A percentile compares a stretch with the other conserved stretches of the same genome.
Evolutionary conservation across 352 stramenopile genomes (phyloP).

Genomic region (Phytophthora pseudosyringae): DNA sequence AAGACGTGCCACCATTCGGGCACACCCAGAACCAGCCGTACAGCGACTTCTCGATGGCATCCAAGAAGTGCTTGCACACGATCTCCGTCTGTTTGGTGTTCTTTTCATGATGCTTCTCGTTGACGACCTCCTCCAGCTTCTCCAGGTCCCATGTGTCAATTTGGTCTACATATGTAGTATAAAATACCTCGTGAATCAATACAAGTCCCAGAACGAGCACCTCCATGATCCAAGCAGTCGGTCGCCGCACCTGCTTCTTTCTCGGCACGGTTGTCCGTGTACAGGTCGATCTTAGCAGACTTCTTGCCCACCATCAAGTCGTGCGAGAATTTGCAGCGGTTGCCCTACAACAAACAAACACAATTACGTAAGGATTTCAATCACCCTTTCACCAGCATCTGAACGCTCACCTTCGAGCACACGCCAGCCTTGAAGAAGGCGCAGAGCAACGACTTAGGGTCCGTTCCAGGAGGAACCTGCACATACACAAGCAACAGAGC

Average conservation of each 20-base stretch:
- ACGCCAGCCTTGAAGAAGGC: conserved; percentile 91
- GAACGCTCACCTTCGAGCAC: conserved; percentile 75
- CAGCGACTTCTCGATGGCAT: conserved; percentile 90
- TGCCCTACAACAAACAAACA: conserved; percentile 49
- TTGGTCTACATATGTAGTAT: conserved; percentile 46
- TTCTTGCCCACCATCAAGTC: conserved; percentile 90
- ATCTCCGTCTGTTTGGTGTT: conserved; percentile 87
- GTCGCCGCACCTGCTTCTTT: conserved; percentile 52
- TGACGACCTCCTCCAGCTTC: conserved; percentile 89
- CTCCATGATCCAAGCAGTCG: not conserved
- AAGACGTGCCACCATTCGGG: conserved; percentile 81
- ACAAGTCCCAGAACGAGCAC: not conserved
- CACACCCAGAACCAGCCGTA: conserved; percentile 94
- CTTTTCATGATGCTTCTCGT: conserved; percentile 87
- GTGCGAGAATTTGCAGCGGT: conserved; percentile 90
- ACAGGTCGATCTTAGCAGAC: conserved; percentile 90
- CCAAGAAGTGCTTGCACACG: conserved; percentile 91
- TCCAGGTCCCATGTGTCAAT: conserved; percentile 90
- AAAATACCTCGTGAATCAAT: not conserved
- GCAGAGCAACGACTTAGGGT: conserved; percentile 90
- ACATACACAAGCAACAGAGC: conserved; percentile 10
- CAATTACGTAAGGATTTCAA: conserved; percentile 1
- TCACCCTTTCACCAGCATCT: not conserved
- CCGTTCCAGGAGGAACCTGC: conserved; percentile 85
- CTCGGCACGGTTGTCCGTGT: conserved; percentile 80